phyloP scores from a whole-genome alignment of 192 early-diverging fungal species.

The Linnemannia zychae region DNA sequence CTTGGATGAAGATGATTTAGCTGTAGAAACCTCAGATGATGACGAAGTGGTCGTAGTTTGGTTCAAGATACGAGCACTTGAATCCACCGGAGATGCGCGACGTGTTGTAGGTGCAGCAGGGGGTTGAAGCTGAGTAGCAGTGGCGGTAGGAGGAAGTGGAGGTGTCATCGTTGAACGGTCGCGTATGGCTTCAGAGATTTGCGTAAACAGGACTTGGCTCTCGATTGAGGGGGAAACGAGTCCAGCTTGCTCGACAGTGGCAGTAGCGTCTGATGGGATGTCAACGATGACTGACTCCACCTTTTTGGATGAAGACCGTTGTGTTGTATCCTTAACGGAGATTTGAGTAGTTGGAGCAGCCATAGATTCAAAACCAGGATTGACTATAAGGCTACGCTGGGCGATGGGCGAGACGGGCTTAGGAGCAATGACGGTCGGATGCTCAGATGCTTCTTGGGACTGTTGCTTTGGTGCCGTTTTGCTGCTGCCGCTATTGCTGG shows the following conservation, averaged over 20 bases:
- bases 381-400: slow-evolving; percentile 18
- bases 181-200: slow-evolving; percentile 24
- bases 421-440: slow-evolving; percentile 27
- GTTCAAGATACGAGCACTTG: background rate
- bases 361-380: background rate
- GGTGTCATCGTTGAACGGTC: background rate
- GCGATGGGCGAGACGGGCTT: slow-evolving; percentile 22
- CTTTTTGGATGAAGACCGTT: background rate
- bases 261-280: background rate
- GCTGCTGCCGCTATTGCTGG: background rate
- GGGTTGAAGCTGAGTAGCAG: background rate
- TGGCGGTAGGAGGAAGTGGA: background rate
- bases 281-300: background rate
- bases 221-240: slow-evolving; percentile 20
- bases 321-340: background rate
- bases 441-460: background rate
- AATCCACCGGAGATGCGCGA: background rate
- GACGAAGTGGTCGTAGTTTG: background rate
- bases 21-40: background rate
- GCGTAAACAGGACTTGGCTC: slow-evolving; percentile 35
- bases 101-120: background rate
- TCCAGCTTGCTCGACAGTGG: slow-evolving; percentile 1
- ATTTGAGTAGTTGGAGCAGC: background rate
- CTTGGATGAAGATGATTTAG: background rate
- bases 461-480: background rate